Evolutionary conservation across 805 yeast species (phyloP).

Genomic region (Candida manassasensis): DNA sequence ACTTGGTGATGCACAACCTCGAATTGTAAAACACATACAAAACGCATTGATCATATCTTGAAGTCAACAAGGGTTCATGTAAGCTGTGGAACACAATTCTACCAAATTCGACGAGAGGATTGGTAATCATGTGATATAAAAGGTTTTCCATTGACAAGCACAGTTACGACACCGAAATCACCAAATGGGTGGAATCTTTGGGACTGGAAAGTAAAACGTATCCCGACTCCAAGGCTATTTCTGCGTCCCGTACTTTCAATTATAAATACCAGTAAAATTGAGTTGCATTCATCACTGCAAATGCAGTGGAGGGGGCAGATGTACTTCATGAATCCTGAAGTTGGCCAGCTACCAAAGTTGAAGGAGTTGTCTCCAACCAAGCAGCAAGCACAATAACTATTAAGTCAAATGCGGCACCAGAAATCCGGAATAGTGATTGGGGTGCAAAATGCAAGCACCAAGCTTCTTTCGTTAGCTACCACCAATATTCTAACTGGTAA

Average conservation of each 20-base stretch:
- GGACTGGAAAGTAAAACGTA: constrained; percentile 1
- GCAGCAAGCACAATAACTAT: background rate
- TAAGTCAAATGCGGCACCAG: background rate
- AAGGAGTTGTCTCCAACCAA: too few relatives aligned
- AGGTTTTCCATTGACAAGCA: constrained; percentile 1
- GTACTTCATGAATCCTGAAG: too few relatives aligned
- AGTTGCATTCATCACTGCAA: too few relatives aligned
- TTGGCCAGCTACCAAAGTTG: too few relatives aligned
- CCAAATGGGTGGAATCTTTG: constrained; percentile 4
- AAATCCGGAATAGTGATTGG: constrained; percentile 1
- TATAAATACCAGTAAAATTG: background rate
- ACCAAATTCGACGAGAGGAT: background rate
- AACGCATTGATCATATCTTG: constrained; percentile 5
- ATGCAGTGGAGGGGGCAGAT: too few relatives aligned
- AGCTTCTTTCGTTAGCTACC: background rate
- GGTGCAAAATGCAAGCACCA: background rate
- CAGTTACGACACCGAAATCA: background rate
- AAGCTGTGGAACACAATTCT: background rate
- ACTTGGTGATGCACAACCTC: too few relatives aligned
- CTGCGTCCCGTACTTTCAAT: background rate
- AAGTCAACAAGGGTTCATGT: constrained; percentile 1
- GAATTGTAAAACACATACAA: constrained; percentile 4
- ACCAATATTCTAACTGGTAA: background rate
- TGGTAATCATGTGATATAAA: background rate
- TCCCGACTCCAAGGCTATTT: constrained; percentile 2